Conservation (phyloP, 768 basidiomycete genomes). For the Heimioporus sp. region DNA sequence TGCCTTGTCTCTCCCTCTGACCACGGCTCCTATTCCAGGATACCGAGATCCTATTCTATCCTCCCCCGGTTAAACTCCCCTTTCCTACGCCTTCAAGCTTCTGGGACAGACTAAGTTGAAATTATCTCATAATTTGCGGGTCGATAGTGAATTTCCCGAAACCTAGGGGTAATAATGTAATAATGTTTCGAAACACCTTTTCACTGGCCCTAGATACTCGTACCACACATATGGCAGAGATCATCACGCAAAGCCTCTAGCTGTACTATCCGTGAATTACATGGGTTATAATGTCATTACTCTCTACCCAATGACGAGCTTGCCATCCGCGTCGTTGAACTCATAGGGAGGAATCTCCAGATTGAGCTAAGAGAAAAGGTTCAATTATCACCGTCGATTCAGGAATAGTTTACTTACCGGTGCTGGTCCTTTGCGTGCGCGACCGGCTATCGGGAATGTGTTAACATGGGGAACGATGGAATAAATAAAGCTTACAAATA, state of each 20-base stretch:
- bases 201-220: background rate
- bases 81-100: slow-evolving; percentile 11
- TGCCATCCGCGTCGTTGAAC: slow-evolving; percentile 84
- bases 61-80: background rate
- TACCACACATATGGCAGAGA: background rate
- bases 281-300: slow-evolving; percentile 11
- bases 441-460: slow-evolving; percentile 61
- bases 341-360: slow-evolving; percentile 89
- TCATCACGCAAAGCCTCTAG: slow-evolving; percentile 20
- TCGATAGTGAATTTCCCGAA: slow-evolving; percentile 12
- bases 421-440: slow-evolving; percentile 94
- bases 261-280: slow-evolving; percentile 21
- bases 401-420: slow-evolving; percentile 55
- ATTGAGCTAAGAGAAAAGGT: slow-evolving; percentile 61
- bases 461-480: slow-evolving; percentile 5
- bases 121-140: slow-evolving; percentile 12
- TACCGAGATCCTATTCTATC: background rate
- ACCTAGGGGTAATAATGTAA: background rate
- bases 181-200: background rate
- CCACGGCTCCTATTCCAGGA: slow-evolving; percentile 6
- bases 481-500: slow-evolving; percentile 65
- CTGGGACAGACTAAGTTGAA: slow-evolving; percentile 24
- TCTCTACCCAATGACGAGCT: slow-evolving; percentile 78
- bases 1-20: background rate
- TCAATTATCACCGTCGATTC: slow-evolving; percentile 5